Percentiles rank a stretch among this genome's conserved stretches.
These are phyloP conservation scores for Corymbia calophylla DNA, from an alignment of 441 rosid species.

Conservation along the genomic window DNA sequence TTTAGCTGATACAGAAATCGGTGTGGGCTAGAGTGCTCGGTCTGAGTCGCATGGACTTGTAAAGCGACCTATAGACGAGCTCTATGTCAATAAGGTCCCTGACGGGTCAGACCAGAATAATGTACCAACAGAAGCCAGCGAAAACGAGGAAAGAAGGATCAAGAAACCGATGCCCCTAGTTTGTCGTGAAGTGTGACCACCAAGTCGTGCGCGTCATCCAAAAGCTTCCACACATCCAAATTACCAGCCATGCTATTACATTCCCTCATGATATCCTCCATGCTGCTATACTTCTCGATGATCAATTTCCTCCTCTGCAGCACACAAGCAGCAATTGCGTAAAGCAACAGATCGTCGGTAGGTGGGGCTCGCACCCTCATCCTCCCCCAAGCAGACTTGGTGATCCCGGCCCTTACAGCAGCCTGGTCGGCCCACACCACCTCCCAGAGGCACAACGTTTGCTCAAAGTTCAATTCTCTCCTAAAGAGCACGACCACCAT, in stretches of 20 bases:
- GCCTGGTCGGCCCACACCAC: constrained; percentile 99
- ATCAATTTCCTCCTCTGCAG: constrained; percentile 85
- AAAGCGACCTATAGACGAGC: constrained; percentile 1
- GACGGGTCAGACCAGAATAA: neutral
- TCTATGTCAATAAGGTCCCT: constrained; percentile 7
- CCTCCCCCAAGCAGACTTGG: constrained; percentile 42
- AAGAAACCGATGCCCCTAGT: constrained; percentile 27
- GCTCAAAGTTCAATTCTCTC: constrained; percentile 84
- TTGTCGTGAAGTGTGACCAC: constrained; percentile 71
- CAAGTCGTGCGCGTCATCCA: constrained; percentile 88
- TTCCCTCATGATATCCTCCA: constrained; percentile 91
- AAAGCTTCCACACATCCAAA: constrained; percentile 91
- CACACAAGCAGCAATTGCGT: constrained; percentile 87
- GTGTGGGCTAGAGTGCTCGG: constrained; percentile 5
- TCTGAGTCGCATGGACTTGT: constrained; percentile 4
- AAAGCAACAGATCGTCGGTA: constrained; percentile 75
- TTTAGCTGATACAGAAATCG: constrained; percentile 17
- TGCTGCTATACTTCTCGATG: constrained; percentile 74
- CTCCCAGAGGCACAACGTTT: constrained; percentile 88
- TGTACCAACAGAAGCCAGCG: neutral
- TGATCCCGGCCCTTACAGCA: constrained; percentile 60
- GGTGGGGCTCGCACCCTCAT: constrained; percentile 82
- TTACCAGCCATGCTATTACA: constrained; percentile 87
- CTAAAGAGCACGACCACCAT: constrained; percentile 91
- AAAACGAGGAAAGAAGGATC: neutral